A percentile compares a stretch with the other conserved stretches of the same genome.
phyloP scores from a whole-genome alignment of 73 alveolate species.

The Tetrahymena thermophila region DNA sequence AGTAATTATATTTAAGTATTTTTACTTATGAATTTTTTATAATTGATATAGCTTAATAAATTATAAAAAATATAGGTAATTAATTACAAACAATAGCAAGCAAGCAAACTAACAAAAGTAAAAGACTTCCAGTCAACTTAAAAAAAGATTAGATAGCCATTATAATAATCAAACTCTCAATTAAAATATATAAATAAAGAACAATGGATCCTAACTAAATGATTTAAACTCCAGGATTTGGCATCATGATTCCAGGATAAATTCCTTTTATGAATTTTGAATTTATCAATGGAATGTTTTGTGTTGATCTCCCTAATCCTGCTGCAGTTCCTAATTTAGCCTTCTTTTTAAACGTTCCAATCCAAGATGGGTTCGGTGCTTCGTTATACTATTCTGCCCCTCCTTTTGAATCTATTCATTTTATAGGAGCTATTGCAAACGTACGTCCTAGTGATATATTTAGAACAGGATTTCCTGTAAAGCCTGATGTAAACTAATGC shows the following conservation, averaged over 20 bases:
- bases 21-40: background rate
- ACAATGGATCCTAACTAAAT: background rate
- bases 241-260: conserved; percentile 54
- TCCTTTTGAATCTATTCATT: conserved; percentile 81
- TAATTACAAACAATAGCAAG: background rate
- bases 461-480: conserved; percentile 87
- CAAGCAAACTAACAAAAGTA: background rate
- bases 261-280: conserved; percentile 39
- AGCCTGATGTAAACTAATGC: conserved; percentile 72
- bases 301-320: conserved; percentile 54
- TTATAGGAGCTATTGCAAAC: conserved; percentile 93
- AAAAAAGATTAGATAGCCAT: background rate
- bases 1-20: background rate
- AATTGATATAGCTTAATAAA: background rate
- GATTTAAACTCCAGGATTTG: conserved; percentile 26
- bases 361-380: conserved; percentile 73
- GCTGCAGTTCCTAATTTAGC: conserved; percentile 56
- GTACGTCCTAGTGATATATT: conserved; percentile 91
- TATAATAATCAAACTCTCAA: background rate
- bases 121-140: background rate
- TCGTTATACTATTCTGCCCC: conserved; percentile 74
- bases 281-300: conserved; percentile 27
- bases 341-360: conserved; percentile 56
- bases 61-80: background rate
- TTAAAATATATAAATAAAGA: background rate